A percentile compares a stretch with the other conserved stretches of the same genome.
These are phyloP conservation scores for Geotrichum cucujoidarum DNA, from an alignment of 1,139 yeast genomes.

Conservation along the genomic window DNA sequence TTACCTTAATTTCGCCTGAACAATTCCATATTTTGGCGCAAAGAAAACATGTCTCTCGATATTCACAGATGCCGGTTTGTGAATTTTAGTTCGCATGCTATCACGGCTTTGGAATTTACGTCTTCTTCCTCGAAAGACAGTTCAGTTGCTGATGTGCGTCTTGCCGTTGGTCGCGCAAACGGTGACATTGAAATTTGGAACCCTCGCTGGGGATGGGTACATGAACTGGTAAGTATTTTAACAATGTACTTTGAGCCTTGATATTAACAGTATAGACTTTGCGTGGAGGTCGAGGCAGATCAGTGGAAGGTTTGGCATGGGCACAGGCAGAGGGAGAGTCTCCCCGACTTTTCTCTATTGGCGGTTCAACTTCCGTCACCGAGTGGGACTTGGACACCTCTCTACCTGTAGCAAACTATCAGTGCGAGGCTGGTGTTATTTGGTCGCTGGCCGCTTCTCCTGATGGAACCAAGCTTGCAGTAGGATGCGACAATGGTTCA, in stretches of 20 bases:
- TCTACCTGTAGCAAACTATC: slow-evolving; percentile 67
- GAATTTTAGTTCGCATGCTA: slow-evolving; percentile 80
- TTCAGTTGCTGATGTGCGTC: slow-evolving; percentile 60
- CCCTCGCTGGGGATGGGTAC: slow-evolving; percentile 60
- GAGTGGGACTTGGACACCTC: slow-evolving; percentile 88
- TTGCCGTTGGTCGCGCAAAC: slow-evolving; percentile 89
- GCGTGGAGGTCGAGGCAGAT: slow-evolving; percentile 74
- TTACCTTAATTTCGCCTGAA: background rate
- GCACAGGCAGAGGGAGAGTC: slow-evolving; percentile 43
- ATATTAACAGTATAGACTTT: slow-evolving; percentile 41
- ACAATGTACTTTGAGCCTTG: slow-evolving; percentile 36
- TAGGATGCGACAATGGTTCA: slow-evolving; percentile 94
- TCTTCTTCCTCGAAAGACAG: slow-evolving; percentile 49
- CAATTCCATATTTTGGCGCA: background rate
- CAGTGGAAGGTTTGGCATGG: slow-evolving; percentile 92
- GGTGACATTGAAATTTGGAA: slow-evolving; percentile 98
- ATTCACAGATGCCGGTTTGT: slow-evolving; percentile 91
- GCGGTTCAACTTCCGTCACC: slow-evolving; percentile 85
- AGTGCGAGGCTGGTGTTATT: slow-evolving; percentile 88
- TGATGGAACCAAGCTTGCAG: slow-evolving; percentile 62
- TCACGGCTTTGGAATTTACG: slow-evolving; percentile 79
- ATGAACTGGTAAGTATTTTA: slow-evolving; percentile 36
- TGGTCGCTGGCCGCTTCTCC: slow-evolving; percentile 80
- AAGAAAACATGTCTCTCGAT: slow-evolving; percentile 46
- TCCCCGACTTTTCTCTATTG: slow-evolving; percentile 81